Evolutionary conservation across 73 alveolate genomes (phyloP).

Genomic region (Paramecium biaurelia): DNA sequence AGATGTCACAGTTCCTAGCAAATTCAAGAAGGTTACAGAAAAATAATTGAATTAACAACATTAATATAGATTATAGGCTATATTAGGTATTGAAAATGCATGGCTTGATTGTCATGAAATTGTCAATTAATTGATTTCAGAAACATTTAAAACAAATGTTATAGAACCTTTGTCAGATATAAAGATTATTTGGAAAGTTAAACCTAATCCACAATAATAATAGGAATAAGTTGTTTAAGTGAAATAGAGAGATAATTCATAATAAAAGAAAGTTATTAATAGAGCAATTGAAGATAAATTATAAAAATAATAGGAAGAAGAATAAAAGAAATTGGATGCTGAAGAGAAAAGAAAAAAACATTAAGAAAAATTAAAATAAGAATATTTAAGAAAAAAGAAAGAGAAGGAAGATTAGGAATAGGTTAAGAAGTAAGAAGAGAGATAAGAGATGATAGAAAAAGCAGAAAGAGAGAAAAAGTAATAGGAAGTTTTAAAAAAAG

Average conservation of each 20-base stretch:
- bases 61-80: neutral
- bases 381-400: slow-evolving; percentile 42
- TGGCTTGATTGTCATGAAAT: slow-evolving; percentile 54
- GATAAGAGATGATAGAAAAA: slow-evolving; percentile 10
- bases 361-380: slow-evolving; percentile 33
- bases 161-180: slow-evolving; percentile 34
- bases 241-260: neutral
- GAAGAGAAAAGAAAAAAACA: slow-evolving; percentile 29
- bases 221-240: neutral
- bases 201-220: neutral
- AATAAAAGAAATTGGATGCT: neutral
- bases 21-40: slow-evolving; percentile 29
- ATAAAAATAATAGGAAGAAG: slow-evolving; percentile 31
- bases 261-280: slow-evolving; percentile 6
- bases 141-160: slow-evolving; percentile 3
- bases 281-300: slow-evolving; percentile 26
- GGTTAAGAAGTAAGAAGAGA: slow-evolving; percentile 12
- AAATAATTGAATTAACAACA: neutral
- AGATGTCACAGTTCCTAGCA: slow-evolving; percentile 16
- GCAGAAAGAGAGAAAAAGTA: slow-evolving; percentile 26
- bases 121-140: neutral
- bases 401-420: slow-evolving; percentile 46
- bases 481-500: neutral
- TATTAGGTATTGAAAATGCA: neutral
- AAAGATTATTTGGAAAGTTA: neutral